Evolutionary conservation across 2,329 filamentous ascomycete species (phyloP), one percentile per base, ranked within the genome.

Genomic region (Malbranchea zuffiana): DNA sequence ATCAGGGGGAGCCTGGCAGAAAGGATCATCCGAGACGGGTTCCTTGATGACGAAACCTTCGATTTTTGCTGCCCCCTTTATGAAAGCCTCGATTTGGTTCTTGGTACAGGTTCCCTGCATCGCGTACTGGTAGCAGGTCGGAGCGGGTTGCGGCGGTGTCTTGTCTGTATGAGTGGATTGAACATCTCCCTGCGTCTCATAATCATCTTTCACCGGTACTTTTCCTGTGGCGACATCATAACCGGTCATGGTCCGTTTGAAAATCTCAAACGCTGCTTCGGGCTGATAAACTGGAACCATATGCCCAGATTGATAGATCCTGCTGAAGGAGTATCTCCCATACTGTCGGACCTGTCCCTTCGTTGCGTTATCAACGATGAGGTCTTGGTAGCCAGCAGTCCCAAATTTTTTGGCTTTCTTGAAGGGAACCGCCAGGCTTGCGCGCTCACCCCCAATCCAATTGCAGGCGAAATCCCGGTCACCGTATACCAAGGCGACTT

Each of bases 321-420:
- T 68, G 37, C 72, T 74, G 53, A 82, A 81, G n/a, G 71, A 75
- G 37, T 82, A 69, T 47, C 86, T 86, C 6, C 80, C 82, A 49
- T 74, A 82, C 55, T 90, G 82, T 3, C 82, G 72, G 0, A 84
- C 82, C 39, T 74, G 71, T 12, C 83, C 83, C 35, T 23, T 37
- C 8, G 37, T 13, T 5, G 70, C 67, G 17, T 67, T 69, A 51
- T 84, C 82, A 28, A 82, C 75, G 7, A 76, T 63, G 44, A 90
- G 75, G 10, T 79, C 74, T 0, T 74, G 72, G 53, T 88, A 90
- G 0, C 81, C 82, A 0, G 83, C 77, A 0, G 62, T 56, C 1
- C 67, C 61, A 52, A 87, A 90, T 19, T 68, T 58, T 19, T 36
- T 20, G 11, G 33, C 15, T 31, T 67, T 59, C 6, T 67, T 63